Evolutionary conservation across 2,329 filamentous ascomycete genomes (phyloP), one percentile per base, ranked within the genome.

Genomic region (Cladosporium velox): DNA sequence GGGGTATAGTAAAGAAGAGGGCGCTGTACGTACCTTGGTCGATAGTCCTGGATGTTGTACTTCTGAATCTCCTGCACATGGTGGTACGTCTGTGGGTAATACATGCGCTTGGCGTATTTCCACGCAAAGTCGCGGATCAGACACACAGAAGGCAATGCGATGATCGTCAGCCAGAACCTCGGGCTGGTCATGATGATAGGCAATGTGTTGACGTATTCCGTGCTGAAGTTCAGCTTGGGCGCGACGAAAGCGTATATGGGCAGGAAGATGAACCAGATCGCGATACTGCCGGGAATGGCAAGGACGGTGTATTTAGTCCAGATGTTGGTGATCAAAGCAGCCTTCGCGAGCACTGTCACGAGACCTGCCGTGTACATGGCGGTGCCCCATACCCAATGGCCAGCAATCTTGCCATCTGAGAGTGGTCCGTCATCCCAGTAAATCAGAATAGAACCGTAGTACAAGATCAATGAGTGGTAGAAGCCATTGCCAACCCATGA

Each of bases 41-140:
- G 86, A 80, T 99, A 99, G 81, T 99, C 95, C 81, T 99, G 95
- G 67, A 99, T 97, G 74, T 99, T 99, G 82, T 98, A 99, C 81
- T 99, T 99, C 79, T 99, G 95, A 72, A 99, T 99, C 82, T 99
- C 95, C 80, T 99, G 95, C 70, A 99, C 95, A 78, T 99, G 95
- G 74, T 99, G 95, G 76, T 99, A 99, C 52, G 92, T 89, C 80
- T 97, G 91, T 26, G 95, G 95, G 72, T 89, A 90, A 81, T 98
- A 99, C 93, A 99, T 97, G 70, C 95, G 87, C 84, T 97, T 97
- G 68, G 88, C 89, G 73, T 98, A 99, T 84, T 99, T 99, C 93
- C 94, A 99, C 3, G 90, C 88, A 79, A 97, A 91, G 77, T 99
- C 95, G 73, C 95, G 86, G 60, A 93, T 79, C 59, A 99, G 84